Base-by-base conservation (phyloP, 2,329 filamentous ascomycete genomes). In the Sclerotinia minor region DNA sequence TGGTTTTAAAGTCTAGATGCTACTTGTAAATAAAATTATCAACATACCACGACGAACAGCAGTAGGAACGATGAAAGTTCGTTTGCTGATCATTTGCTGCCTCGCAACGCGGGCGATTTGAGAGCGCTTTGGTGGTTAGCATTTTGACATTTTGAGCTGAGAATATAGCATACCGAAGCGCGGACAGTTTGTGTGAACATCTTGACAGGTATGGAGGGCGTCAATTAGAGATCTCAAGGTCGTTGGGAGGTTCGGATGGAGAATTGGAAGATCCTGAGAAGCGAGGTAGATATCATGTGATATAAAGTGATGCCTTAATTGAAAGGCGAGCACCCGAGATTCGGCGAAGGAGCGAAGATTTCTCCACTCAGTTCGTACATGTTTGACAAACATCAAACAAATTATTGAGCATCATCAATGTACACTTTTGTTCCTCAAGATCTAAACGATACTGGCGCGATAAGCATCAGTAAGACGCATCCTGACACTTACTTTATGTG, bases 151-250 rank as follows among this genome's bases (percentile, higher is more conserved):
- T 49, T 32, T 50, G 67, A 73, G 67, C 69, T 75, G 71, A 45
- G 50, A n/a, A 68, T 29, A 54, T 15, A 44, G 45, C 74, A 65
- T 77, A 78, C 77, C 73, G 77, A 77, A 72, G 74, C 76, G 72
- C 77, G 69, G 68, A 78, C 69, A 64, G 75, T 73, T 73, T 76
- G 76, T 60, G 74, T 70, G 71, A 78, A 73, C 77, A 78, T 78
- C 63, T 68, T 77, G 69, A 64, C 57, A 49, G 58, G 26, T 63
- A 24, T 65, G 26, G 50, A 59, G 57, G 35, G 32, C 45, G 63
- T 69, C 69, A 70, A 70, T 70, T 69, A 67, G 24, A 63, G 45
- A 59, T 65, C 38, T 41, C 49, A 35, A 64, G 53, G 60, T 55
- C 57, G 45, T 67, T 47, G 65, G 24, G 54, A 65, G 38, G 68